Evolutionary conservation across 1,139 yeast species (phyloP), one percentile per base, ranked within the genome.

Genomic region (Yamadazyma sp.): DNA sequence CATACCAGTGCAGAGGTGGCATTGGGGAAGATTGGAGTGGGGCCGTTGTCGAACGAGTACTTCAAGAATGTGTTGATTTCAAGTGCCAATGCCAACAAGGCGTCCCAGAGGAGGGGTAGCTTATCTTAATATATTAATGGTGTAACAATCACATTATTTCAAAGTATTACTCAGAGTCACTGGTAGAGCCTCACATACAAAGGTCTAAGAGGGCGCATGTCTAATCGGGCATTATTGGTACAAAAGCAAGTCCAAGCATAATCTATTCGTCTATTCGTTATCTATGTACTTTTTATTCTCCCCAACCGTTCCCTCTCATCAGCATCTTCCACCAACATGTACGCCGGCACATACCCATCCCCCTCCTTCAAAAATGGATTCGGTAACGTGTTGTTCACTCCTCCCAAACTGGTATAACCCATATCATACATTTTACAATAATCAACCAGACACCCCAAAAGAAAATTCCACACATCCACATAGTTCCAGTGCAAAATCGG

Each of bases 321-420:
- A 1, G 78, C 77, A 43, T 80, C 76, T 33, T 82, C 83, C 5
- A 53, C 54, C 38, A 86, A 65, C 68, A 67, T 68, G 53, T 81
- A 85, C 1, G 95, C 95, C 1, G 94, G 92, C 37, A 56, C 53
- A 52, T 71, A 84, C 9, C 44, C 40, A n/a, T 52, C 59, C 2
- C 47, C 59, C 10, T 48, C 48, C 40, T 57, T 55, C 48, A 86
- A 67, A 38, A 62, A 68, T 2, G 92, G 94, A 55, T 88, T 88
- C 27, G 73, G 78, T 2, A 71, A 53, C 0, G 96, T 88, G 35
- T 78, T 76, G 42, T 74, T 62, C 2, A 77, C 64, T 0, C 95
- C 95, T 3, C 96, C 96, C 26, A 88, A 61, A 12, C 94, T 83
- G 1, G 96, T 86, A 53, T 81, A 88, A 0, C 96, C 96, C 33